A percentile compares a stretch with the other conserved stretches of the same genome.
Conservation (phyloP, 306 rosid genomes). For the Malus orientalis region DNA sequence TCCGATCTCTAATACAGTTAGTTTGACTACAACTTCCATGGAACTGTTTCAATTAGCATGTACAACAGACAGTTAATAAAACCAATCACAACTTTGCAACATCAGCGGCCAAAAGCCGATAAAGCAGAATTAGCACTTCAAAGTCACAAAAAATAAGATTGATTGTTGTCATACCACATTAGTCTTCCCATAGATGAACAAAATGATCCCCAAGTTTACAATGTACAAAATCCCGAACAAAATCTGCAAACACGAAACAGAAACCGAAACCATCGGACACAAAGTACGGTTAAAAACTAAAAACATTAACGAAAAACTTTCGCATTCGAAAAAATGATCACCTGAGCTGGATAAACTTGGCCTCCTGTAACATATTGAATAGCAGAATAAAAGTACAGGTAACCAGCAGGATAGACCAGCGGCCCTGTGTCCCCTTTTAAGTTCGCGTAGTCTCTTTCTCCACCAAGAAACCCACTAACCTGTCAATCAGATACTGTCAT, state of each 20-base stretch:
- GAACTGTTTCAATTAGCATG: background rate
- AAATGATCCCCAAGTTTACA: slow-evolving; percentile 60
- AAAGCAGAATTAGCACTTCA: background rate
- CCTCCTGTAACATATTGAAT: slow-evolving; percentile 54
- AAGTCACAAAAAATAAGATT: background rate
- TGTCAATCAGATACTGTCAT: background rate
- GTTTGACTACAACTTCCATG: background rate
- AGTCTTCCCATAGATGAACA: slow-evolving; percentile 60
- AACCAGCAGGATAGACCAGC: slow-evolving; percentile 91
- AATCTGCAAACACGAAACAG: slow-evolving; percentile 42
- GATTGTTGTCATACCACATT: slow-evolving; percentile 49
- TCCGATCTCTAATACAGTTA: background rate
- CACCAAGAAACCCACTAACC: slow-evolving; percentile 68
- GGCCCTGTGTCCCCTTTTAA: slow-evolving; percentile 97
- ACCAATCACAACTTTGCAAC: background rate
- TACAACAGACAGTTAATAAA: background rate
- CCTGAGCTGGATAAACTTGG: slow-evolving; percentile 83
- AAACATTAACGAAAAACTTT: background rate
- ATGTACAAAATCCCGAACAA: slow-evolving; percentile 71
- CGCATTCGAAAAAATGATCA: background rate
- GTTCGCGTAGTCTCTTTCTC: slow-evolving; percentile 76
- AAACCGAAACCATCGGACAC: background rate
- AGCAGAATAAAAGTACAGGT: slow-evolving; percentile 69
- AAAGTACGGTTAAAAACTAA: background rate
- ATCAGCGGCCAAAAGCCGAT: background rate